Conservation (phyloP, 1,139 yeast species). For the Diutina siamensis region DNA sequence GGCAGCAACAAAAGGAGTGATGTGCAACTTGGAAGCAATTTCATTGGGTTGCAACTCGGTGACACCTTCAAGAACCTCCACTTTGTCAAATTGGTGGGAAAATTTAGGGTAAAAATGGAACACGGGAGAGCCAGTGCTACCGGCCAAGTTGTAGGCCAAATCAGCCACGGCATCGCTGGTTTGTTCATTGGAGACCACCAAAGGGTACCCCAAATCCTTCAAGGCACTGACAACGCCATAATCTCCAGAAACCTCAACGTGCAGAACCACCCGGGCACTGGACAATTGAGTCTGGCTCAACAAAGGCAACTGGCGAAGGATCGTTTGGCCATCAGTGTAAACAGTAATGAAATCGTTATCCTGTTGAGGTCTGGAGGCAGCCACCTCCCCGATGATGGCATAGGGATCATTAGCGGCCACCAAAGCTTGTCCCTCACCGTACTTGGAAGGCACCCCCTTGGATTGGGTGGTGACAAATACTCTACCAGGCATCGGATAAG, state of each 20-base stretch:
- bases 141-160: conserved; percentile 4
- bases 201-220: conserved; percentile 55
- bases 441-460: conserved; percentile 5
- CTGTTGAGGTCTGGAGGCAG: neutral
- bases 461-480: conserved; percentile 4
- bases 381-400: neutral
- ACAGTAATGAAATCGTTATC: conserved; percentile 33
- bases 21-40: neutral
- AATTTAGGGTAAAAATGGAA: neutral
- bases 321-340: conserved; percentile 38
- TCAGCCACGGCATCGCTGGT: conserved; percentile 41
- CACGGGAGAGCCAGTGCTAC: neutral
- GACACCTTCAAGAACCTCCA: neutral
- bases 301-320: conserved; percentile 43
- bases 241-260: conserved; percentile 47
- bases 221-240: conserved; percentile 55
- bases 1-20: neutral
- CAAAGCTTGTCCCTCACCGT: conserved; percentile 4
- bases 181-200: conserved; percentile 54
- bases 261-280: conserved; percentile 40
- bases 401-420: conserved; percentile 1
- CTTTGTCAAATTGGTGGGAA: neutral
- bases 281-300: conserved; percentile 33
- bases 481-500: neutral
- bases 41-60: neutral